phyloP scores from a whole-genome alignment of 768 basidiomycete genomes.

The Leucosporidium creatinivorum region DNA sequence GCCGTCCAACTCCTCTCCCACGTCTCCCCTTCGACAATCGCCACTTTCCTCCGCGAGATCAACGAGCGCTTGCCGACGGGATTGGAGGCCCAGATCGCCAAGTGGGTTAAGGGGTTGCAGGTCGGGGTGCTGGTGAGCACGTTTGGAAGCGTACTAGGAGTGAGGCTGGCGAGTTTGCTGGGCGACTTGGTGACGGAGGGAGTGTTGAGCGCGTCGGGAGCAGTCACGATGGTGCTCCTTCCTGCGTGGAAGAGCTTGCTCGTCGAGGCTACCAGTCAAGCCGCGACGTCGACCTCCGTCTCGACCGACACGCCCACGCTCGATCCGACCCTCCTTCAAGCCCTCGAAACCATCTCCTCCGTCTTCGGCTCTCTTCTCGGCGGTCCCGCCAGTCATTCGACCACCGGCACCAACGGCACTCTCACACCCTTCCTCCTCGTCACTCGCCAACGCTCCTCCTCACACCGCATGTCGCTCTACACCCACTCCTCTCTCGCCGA shows the following conservation, averaged over 20 bases:
- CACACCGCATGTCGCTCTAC: constrained; percentile 9
- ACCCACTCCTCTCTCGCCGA: not conserved
- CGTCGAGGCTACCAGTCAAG: not conserved
- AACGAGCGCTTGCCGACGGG: constrained; percentile 6
- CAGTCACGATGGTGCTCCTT: constrained; percentile 10
- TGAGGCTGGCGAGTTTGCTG: not conserved
- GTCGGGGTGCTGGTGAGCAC: not conserved
- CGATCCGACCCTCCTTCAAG: not conserved
- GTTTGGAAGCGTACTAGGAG: not conserved
- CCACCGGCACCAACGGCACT: not conserved
- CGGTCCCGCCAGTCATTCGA: not conserved
- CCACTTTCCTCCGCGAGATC: constrained; percentile 1
- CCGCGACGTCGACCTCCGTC: not conserved
- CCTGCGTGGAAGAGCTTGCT: constrained; percentile 6
- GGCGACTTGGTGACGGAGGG: constrained; percentile 15
- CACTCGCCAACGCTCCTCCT: constrained; percentile 10
- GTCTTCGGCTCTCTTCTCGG: constrained; percentile 6
- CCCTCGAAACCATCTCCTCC: not conserved
- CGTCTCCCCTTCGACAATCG: not conserved
- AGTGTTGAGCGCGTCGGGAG: not conserved
- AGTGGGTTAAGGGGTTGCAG: constrained; percentile 4
- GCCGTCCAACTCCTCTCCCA: constrained; percentile 10
- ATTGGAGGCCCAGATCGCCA: constrained; percentile 1
- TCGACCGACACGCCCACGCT: not conserved
- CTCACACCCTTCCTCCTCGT: constrained; percentile 2